phyloP scores from a whole-genome alignment of 306 rosid genomes.

The Acacia melanoxylon region DNA sequence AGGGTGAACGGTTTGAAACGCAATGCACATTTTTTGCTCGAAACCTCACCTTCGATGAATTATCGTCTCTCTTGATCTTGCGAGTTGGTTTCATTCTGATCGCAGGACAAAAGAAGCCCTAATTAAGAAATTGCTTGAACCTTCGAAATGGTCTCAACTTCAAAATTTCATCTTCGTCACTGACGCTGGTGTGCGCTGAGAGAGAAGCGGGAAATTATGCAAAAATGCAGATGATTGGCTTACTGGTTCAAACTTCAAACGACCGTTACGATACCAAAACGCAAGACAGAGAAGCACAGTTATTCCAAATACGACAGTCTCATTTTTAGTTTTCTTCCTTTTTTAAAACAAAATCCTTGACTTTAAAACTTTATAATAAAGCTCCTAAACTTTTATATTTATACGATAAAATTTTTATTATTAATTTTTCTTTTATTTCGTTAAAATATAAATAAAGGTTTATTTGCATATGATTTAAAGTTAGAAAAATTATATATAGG shows the following conservation, averaged over 20 bases:
- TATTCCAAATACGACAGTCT: too few species aligned
- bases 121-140: neutral
- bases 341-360: too few species aligned
- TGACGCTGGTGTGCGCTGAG: neutral
- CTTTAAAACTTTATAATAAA: too few species aligned
- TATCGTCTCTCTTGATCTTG: conserved; percentile 46
- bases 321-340: too few species aligned
- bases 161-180: neutral
- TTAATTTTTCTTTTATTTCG: too few species aligned
- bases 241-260: neutral
- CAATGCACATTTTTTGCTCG: neutral
- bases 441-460: too few species aligned
- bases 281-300: neutral
- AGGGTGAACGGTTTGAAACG: conserved; percentile 23
- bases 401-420: too few species aligned
- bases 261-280: neutral
- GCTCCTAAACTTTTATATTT: too few species aligned
- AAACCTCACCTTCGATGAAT: conserved; percentile 46
- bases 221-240: neutral
- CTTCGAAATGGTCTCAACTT: conserved; percentile 17
- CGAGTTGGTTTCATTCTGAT: conserved; percentile 48
- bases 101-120: conserved; percentile 4
- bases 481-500: too few species aligned
- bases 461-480: too few species aligned
- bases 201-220: neutral